Evolutionary conservation across 345 rosid genomes (phyloP), one percentile per base, ranked within the genome.

Genomic region (Salix exigua): DNA sequence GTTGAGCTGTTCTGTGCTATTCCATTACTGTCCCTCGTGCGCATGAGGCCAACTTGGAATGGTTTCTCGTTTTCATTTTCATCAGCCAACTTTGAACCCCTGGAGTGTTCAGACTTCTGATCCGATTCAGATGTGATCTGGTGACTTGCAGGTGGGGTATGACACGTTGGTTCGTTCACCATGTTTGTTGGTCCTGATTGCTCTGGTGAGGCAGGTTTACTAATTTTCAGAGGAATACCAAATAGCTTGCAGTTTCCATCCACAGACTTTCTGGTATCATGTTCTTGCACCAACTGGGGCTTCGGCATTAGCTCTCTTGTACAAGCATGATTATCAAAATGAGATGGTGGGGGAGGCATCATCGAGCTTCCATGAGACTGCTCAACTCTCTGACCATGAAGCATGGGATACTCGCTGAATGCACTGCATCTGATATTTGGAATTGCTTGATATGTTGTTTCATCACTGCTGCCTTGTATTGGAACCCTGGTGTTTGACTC

Each of bases 241-340:
- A 88, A 88, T 30, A 88, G 87, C 79, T 82, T 88, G 74, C 86
- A 88, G 51, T 75, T 77, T 48, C 82, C 82, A 61, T 80, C 82
- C n/a, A 63, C 70, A 28, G 88, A 51, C 64, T 80, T 84, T 53
- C 77, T 72, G 23, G 58, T 73, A 55, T 78, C 82, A 60, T 79
- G 82, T 13, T 81, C 85, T 73, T 66, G 79, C 33, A 33, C 38
- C 30, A 58, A 61, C 14, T 14, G 37, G 10, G 73, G 78, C 44
- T 80, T 78, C 2, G 80, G 69, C 9, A 77, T 70, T 16, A 21
- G 58, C 70, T 71, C 78, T 73, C 58, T 65, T 37, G 69, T 61
- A 38, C 72, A 75, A 64, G 68, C 53, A 50, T 74, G 51, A 55
- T 68, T 78, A 28, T 80, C 85, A 44, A 68, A 73, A 65, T 71